phyloP scores from a whole-genome alignment of 768 basidiomycete species.

The Russula sp. region DNA sequence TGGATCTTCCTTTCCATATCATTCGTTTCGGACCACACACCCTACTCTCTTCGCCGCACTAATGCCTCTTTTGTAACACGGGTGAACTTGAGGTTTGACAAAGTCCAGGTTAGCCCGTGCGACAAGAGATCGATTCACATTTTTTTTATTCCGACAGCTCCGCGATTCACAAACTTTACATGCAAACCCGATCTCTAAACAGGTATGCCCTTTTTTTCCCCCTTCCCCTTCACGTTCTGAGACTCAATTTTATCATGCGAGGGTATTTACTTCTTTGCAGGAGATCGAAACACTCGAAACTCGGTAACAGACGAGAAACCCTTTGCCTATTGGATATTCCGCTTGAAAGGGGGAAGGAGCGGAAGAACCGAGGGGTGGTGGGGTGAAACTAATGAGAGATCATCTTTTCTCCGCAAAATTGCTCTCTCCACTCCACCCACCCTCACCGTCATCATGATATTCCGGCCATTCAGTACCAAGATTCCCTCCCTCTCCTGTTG shows the following conservation, averaged over 20 bases:
- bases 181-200: slow-evolving; percentile 1
- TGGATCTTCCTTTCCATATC: slow-evolving; percentile 17
- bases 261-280: slow-evolving; percentile 3
- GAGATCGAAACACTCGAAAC: slow-evolving; percentile 6
- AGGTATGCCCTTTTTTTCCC: slow-evolving; percentile 3
- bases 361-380: background rate
- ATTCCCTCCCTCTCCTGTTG: background rate
- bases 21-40: background rate
- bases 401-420: slow-evolving; percentile 7
- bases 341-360: background rate
- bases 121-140: slow-evolving; percentile 6
- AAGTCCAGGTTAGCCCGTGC: slow-evolving; percentile 5
- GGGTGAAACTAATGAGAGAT: background rate
- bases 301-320: slow-evolving; percentile 1
- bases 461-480: background rate
- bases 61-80: slow-evolving; percentile 13
- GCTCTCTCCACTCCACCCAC: background rate
- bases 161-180: slow-evolving; percentile 18
- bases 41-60: slow-evolving; percentile 22
- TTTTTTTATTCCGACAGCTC: slow-evolving; percentile 19
- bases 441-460: background rate
- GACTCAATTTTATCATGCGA: slow-evolving; percentile 11
- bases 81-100: background rate
- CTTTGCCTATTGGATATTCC: slow-evolving; percentile 20
- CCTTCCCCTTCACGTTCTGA: background rate